Base-by-base conservation (phyloP, 176 grass and related monocot species). In the Alloteropsis semialata region DNA sequence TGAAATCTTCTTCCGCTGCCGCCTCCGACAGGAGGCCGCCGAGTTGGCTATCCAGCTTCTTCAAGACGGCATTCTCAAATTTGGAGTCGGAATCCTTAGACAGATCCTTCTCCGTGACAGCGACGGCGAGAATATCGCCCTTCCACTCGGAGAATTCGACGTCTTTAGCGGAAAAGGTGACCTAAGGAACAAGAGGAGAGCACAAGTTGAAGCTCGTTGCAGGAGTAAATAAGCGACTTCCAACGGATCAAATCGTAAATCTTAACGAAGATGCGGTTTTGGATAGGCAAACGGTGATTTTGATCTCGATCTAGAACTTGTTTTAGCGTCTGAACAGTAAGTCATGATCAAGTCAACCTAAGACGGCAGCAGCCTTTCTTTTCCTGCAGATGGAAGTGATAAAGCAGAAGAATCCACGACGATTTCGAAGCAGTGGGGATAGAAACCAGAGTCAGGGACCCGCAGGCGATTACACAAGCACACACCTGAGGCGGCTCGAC, bases 91-190 rank as follows among this genome's bases (percentile, higher is more conserved):
- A 63, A 0, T 91, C 96, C 80, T 90, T 98, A 10, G 77, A 80
- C 75, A 98, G 85, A 77, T 98, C 96, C 63, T 96, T 95, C 66
- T 98, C 96, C 2, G 93, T 92, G 55, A 98, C 96, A 8, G 89
- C 96, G 9, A 98, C 82, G 6, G 87, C 83, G 50, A 98, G 92
- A 39, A 98, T 77, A 63, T 98, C 96, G 46, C 96, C 96, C 72
- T 95, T 93, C 92, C 92, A 98, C 17, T 92, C 89, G 3, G 83
- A 90, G 88, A 90, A 92, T 65, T 98, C 89, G 46, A 90, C n/a
- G 57, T 93, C 91, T 58, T 95, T 92, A 0, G 89, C 91, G 5
- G 93, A 78, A 55, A 98, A 98, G 3, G 80, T 69, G 69, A 98
- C 81, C 96, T 98, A 15, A 71, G 45, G 62, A 77, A 61, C 54